Evolutionary conservation across 768 basidiomycete genomes (phyloP).

Genomic region (Candolleomyces efflorescens): DNA sequence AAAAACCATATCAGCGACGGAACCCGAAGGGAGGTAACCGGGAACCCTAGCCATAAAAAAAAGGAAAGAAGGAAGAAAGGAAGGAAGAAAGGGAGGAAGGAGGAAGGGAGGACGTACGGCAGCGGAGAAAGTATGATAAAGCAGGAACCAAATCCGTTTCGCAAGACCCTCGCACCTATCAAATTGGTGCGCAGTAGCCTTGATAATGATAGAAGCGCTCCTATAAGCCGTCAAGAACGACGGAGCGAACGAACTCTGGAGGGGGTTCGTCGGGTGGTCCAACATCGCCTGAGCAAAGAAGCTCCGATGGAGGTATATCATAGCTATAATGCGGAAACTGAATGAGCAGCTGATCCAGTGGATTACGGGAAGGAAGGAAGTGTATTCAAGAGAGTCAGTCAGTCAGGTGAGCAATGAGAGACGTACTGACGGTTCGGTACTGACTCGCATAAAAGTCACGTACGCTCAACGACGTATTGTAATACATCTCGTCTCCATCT

Average conservation of each 20-base stretch:
- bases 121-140: constrained; percentile 48
- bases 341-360: too few species aligned
- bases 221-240: constrained; percentile 54
- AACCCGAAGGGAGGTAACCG: neutral
- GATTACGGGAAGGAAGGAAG: too few species aligned
- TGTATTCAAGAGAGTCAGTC: too few species aligned
- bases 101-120: constrained; percentile 29
- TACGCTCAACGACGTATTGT: constrained; percentile 46
- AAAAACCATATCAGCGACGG: neutral
- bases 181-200: constrained; percentile 44
- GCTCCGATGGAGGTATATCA: constrained; percentile 53
- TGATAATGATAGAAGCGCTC: constrained; percentile 48
- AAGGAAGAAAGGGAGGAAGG: too few species aligned
- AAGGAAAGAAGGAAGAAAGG: too few species aligned
- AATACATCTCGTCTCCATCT: constrained; percentile 44
- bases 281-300: constrained; percentile 58
- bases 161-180: constrained; percentile 44
- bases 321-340: constrained; percentile 26
- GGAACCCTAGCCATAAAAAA: too few species aligned
- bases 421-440: constrained; percentile 56
- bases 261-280: constrained; percentile 48
- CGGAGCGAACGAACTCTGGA: constrained; percentile 51
- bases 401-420: too few species aligned
- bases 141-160: constrained; percentile 46
- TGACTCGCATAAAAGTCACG: constrained; percentile 54